These are phyloP conservation scores for Tinospora cordifolia DNA, from an alignment of 164 flowering plant genomes.

Conservation along the genomic window DNA sequence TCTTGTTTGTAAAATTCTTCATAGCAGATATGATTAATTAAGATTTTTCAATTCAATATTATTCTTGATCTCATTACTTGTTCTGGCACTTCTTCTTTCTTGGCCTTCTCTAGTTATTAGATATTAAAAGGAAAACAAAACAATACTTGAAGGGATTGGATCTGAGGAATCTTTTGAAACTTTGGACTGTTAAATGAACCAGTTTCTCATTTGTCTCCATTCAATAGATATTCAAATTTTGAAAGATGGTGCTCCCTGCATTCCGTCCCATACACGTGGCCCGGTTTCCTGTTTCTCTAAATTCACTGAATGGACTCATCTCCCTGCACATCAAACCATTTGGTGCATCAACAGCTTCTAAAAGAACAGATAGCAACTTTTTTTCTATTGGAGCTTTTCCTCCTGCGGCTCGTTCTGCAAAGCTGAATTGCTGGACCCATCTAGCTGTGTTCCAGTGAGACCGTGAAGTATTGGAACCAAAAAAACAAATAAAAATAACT, in stretches of 20 bases:
- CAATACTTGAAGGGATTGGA: not conserved
- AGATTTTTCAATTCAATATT: not conserved
- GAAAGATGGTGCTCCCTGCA: not conserved
- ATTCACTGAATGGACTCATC: conserved; percentile 1
- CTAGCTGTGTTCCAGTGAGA: not conserved
- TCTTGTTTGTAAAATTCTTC: not conserved
- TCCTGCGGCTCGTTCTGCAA: not conserved
- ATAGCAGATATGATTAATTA: not conserved
- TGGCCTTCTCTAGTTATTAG: not conserved
- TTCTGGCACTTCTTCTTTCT: not conserved
- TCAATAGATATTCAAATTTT: not conserved
- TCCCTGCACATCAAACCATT: not conserved
- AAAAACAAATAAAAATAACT: no score
- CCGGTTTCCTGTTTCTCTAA: not conserved
- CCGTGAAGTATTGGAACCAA: not conserved
- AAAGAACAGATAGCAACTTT: not conserved
- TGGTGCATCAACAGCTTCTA: conserved; percentile 1
- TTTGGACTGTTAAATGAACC: not conserved
- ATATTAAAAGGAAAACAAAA: not conserved
- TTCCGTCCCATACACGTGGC: not conserved
- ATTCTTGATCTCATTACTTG: not conserved
- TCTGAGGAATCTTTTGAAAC: not conserved
- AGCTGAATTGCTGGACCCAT: no score
- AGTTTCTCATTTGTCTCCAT: not conserved
- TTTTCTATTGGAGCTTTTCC: not conserved